phyloP scores from a whole-genome alignment of 2,329 filamentous ascomycete species.

The Penicillium sp. region DNA sequence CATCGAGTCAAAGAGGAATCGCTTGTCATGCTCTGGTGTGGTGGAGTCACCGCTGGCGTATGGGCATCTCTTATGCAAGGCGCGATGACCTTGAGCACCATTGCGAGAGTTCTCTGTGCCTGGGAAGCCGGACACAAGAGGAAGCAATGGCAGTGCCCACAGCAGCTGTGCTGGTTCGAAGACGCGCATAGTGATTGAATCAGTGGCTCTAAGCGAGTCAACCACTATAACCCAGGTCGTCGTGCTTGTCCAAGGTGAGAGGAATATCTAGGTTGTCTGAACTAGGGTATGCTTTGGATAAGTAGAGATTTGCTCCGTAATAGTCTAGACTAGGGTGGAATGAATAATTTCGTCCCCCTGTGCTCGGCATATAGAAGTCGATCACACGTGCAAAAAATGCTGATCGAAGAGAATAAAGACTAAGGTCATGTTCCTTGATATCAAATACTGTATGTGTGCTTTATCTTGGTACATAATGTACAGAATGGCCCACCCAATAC shows the following conservation, averaged over 20 bases:
- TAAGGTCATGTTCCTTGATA: neutral
- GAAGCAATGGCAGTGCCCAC: slow-evolving; percentile 13
- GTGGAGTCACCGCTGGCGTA: slow-evolving; percentile 17
- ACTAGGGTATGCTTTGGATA: neutral
- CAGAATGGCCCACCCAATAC: neutral
- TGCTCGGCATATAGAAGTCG: neutral
- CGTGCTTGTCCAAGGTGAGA: neutral
- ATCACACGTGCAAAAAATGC: slow-evolving; percentile 1
- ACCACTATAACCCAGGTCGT: neutral
- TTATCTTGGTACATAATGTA: neutral
- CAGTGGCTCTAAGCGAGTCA: neutral
- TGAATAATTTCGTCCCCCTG: slow-evolving; percentile 12
- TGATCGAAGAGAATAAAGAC: neutral
- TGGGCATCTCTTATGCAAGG: slow-evolving; percentile 21
- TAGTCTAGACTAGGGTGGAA: neutral
- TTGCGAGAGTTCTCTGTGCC: slow-evolving; percentile 6
- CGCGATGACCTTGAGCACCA: slow-evolving; percentile 6
- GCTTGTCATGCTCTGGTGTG: slow-evolving; percentile 19
- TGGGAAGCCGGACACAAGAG: slow-evolving; percentile 11
- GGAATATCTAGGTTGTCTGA: neutral
- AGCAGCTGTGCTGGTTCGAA: slow-evolving; percentile 7
- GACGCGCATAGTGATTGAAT: slow-evolving; percentile 13
- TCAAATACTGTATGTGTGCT: no score
- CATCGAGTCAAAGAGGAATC: slow-evolving; percentile 26
- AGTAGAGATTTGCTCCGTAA: neutral